Conservation (phyloP, 345 rosid genomes). For the Populus simonii region DNA sequence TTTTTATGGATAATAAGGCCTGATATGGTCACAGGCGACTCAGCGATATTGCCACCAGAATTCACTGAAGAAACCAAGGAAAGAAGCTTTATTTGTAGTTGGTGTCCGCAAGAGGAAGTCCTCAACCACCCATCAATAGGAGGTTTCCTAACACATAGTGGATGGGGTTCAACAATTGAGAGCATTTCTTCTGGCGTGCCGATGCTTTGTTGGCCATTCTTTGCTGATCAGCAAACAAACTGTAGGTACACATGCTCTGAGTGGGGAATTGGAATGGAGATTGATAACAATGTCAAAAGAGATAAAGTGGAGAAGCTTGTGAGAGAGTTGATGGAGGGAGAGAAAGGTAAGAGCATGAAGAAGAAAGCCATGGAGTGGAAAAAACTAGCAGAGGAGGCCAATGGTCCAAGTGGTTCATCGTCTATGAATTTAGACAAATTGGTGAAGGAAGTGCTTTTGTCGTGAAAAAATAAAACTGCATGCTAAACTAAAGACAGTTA, state of each 20-base stretch:
- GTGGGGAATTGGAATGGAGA: slow-evolving; percentile 3
- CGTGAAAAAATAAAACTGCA: neutral
- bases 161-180: neutral
- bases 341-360: neutral
- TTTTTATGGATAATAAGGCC: neutral
- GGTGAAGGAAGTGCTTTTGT: neutral
- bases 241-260: neutral
- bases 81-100: neutral
- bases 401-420: neutral
- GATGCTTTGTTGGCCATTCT: neutral
- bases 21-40: neutral
- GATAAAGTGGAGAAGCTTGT: neutral
- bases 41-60: neutral
- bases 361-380: slow-evolving; percentile 3
- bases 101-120: neutral
- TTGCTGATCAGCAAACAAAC: neutral
- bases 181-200: slow-evolving; percentile 6
- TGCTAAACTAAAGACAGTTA: neutral
- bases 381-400: neutral
- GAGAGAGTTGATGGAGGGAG: slow-evolving; percentile 1
- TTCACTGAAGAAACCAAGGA: neutral
- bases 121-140: neutral
- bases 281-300: neutral
- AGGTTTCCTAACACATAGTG: neutral
- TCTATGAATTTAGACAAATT: neutral